Percentiles rank a stretch among this genome's conserved stretches.
Conservation (phyloP, 805 yeast species). For the Ogataea wickerhamii region DNA sequence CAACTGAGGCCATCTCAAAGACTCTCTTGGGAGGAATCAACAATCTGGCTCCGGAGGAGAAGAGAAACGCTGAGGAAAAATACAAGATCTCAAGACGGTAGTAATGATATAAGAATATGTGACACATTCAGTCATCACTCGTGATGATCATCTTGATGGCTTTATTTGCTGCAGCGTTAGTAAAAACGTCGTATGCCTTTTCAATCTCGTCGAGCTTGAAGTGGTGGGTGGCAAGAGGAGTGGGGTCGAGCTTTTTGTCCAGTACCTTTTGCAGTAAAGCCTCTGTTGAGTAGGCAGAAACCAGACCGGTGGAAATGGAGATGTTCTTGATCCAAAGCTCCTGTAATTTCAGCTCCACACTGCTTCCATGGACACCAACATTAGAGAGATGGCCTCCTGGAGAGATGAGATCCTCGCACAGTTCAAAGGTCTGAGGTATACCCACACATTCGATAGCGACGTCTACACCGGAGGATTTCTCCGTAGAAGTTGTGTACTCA, state of each 20-base stretch:
- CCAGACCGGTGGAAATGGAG: constrained; percentile 46
- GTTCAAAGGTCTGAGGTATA: constrained; percentile 55
- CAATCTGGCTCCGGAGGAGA: constrained; percentile 65
- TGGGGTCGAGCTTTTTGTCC: constrained; percentile 41
- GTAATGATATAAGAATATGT: background rate
- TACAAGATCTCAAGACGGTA: constrained; percentile 38
- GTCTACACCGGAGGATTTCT: constrained; percentile 49
- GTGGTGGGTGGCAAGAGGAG: constrained; percentile 55
- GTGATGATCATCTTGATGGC: constrained; percentile 47
- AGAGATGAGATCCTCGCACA: constrained; percentile 51
- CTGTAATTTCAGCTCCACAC: constrained; percentile 40
- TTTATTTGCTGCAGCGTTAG: constrained; percentile 49
- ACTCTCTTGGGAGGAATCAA: constrained; percentile 81
- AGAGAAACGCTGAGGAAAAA: constrained; percentile 59
- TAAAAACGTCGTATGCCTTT: constrained; percentile 58
- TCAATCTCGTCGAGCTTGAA: constrained; percentile 53
- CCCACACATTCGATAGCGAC: constrained; percentile 67
- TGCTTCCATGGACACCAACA: constrained; percentile 52
- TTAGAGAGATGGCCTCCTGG: constrained; percentile 65
- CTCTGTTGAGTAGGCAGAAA: constrained; percentile 43
- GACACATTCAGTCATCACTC: constrained; percentile 9
- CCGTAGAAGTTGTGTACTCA: constrained; percentile 26
- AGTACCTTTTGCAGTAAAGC: constrained; percentile 36
- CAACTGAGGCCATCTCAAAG: constrained; percentile 84
- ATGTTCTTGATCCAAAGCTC: constrained; percentile 45